A percentile compares a stretch with the other conserved stretches of the same genome.
Conservation (phyloP, 768 basidiomycete genomes). For the Gymnopilus dilepis region DNA sequence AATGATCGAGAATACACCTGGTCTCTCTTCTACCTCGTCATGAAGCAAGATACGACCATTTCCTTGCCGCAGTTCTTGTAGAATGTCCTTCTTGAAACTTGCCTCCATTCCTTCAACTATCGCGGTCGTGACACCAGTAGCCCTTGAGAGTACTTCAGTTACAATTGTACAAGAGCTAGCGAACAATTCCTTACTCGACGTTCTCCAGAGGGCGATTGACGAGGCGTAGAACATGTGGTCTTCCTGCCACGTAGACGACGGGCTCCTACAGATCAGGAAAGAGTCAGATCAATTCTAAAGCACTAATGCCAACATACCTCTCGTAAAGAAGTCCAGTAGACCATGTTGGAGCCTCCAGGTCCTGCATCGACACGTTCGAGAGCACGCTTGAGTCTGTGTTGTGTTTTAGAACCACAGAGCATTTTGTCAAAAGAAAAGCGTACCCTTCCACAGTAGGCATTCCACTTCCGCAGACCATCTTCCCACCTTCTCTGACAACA, state of each 20-base stretch:
- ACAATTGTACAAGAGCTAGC: background rate
- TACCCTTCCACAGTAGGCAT: constrained; percentile 96
- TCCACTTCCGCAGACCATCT: constrained; percentile 85
- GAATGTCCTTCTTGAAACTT: constrained; percentile 85
- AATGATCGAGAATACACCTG: constrained; percentile 88
- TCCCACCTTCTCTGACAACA: constrained; percentile 46
- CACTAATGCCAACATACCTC: constrained; percentile 55
- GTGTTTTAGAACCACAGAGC: background rate
- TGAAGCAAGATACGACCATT: constrained; percentile 87
- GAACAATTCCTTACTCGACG: constrained; percentile 74
- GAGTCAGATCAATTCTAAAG: background rate
- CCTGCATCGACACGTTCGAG: constrained; percentile 81
- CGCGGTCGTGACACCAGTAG: constrained; percentile 90
- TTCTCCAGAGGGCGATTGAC: constrained; percentile 91
- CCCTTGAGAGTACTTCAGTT: constrained; percentile 48
- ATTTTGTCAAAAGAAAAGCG: constrained; percentile 2
- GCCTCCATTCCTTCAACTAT: constrained; percentile 93
- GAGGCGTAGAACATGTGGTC: constrained; percentile 89
- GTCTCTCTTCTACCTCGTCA: constrained; percentile 93
- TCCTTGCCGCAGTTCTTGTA: constrained; percentile 75
- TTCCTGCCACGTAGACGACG: constrained; percentile 86
- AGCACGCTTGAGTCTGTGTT: constrained; percentile 72
- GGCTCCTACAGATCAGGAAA: constrained; percentile 66
- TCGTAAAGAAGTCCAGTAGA: constrained; percentile 94
- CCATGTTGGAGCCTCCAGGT: constrained; percentile 72